A percentile compares a stretch with the other conserved stretches of the same genome.
Conservation (phyloP, 2,329 filamentous ascomycete genomes). For the Cladorrhinum sp. region DNA sequence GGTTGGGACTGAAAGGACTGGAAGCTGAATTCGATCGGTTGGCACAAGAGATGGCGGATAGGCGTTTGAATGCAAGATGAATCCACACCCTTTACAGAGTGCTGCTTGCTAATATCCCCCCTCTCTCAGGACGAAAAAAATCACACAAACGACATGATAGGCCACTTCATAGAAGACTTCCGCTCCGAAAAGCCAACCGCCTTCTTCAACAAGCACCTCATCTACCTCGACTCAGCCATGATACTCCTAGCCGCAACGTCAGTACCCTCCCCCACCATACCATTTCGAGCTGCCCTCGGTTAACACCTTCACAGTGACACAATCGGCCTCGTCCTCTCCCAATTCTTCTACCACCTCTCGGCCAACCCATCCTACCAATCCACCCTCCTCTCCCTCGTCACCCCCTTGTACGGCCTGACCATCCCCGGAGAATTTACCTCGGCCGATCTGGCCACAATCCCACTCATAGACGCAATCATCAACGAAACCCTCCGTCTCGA, state of each 20-base stretch:
- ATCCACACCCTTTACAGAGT: too few species aligned
- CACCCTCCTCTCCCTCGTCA: conserved; percentile 17
- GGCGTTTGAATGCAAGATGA: conserved; percentile 22
- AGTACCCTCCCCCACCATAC: background rate
- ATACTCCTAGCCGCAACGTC: conserved; percentile 27
- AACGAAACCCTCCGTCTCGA: conserved; percentile 32
- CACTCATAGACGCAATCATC: conserved; percentile 28
- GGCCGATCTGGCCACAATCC: conserved; percentile 20
- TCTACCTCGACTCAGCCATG: conserved; percentile 25
- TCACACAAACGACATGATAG: conserved; percentile 29
- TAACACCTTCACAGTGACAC: conserved; percentile 15
- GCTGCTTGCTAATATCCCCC: background rate
- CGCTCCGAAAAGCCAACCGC: conserved; percentile 24
- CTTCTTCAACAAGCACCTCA: conserved; percentile 22
- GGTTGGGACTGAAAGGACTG: conserved; percentile 17
- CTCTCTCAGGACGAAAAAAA: conserved; percentile 14
- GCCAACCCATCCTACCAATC: conserved; percentile 5
- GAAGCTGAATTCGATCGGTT: conserved; percentile 43
- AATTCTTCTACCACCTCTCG: conserved; percentile 21
- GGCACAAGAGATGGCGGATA: conserved; percentile 35
- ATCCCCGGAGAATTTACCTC: conserved; percentile 21
- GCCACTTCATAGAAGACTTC: conserved; percentile 28
- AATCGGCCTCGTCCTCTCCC: conserved; percentile 18
- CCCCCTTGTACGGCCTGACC: conserved; percentile 17
- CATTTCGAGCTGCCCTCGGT: background rate